Base-by-base conservation (phyloP, 129 eudicot species). In the Scalesia atractyloides region DNA sequence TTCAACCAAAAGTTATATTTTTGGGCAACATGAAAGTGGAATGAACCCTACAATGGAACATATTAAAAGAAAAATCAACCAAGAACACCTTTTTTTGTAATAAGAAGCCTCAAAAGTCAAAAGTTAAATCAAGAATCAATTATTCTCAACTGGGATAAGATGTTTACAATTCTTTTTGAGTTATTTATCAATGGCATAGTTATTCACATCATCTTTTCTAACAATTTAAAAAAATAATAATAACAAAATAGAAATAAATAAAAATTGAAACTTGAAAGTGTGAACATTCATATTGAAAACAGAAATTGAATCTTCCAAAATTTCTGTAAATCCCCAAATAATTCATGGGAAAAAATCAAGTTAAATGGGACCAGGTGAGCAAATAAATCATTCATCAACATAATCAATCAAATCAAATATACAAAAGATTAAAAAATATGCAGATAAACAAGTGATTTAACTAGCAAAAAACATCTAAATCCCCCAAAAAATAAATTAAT, bases 11-110 rank as follows among this genome's bases (percentile, higher is more conserved):
- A 61, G 69, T 50, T 52, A 22, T 2, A 24, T n/a, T 63, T 52
- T 53, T 53, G 2, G 37, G 48, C 76, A 74, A 53, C 59, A 39
- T 11, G 46, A 41, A 63, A 48, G 50, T 61, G 44, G 7, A 69
- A 15, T 30, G 39, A 64, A 49, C 68, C 88, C 88, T 84, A 83
- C 72, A 74, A 62, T 51, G 16, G 56, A 54, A 62, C 76, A 46
- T 8, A 63, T 70, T 33, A n/a, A 77, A 70, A 52, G 20, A 10
- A 61, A 77, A 62, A 51, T 77, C 17, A 69, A 70, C 15, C 44
- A 59, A 76, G 61, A 71, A 41, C 72, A 64, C 41, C 39, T 69
- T 50, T 14, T 37, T 39, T 26, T 37, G 71, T 9, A 77, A 12
- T 64, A 71, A 63, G 61, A 13, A 41, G 2, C 64, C 64, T 17